phyloP scores from a whole-genome alignment of 1,284 basidiomycete species.

The Sanghuangporus sanghuang region DNA sequence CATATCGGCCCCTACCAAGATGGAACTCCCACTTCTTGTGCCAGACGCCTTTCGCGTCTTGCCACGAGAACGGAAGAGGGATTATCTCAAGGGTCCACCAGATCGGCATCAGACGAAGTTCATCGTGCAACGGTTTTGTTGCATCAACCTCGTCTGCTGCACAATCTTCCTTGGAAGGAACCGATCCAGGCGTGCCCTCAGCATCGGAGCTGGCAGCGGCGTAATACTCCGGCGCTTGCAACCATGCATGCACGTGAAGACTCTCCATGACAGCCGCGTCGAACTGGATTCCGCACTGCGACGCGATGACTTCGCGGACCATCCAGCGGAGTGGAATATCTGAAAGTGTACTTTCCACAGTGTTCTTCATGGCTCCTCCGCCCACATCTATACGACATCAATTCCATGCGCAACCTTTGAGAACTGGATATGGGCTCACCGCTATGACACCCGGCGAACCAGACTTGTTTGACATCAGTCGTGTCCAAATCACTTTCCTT shows the following conservation, averaged over 20 bases:
- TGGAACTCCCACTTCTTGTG: constrained; percentile 31
- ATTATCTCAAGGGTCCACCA: constrained; percentile 45
- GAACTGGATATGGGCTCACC: constrained; percentile 33
- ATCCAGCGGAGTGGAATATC: constrained; percentile 72
- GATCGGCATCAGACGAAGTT: constrained; percentile 24
- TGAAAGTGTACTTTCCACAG: constrained; percentile 37
- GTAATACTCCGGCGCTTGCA: constrained; percentile 1
- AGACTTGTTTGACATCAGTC: constrained; percentile 56
- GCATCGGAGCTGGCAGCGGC: background rate
- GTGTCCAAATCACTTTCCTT: constrained; percentile 1
- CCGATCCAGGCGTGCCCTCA: background rate
- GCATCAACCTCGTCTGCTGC: constrained; percentile 8
- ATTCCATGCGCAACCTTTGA: background rate
- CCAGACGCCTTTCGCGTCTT: constrained; percentile 33
- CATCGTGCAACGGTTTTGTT: constrained; percentile 31
- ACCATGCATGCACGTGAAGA: constrained; percentile 19
- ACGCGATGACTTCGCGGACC: constrained; percentile 47
- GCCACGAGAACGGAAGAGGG: constrained; percentile 32
- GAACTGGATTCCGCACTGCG: constrained; percentile 50
- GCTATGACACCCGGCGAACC: constrained; percentile 57
- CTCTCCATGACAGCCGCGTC: constrained; percentile 35
- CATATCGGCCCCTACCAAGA: constrained; percentile 42
- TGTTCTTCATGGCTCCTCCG: constrained; percentile 51
- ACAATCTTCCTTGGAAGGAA: background rate
- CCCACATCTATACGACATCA: constrained; percentile 51